Conservation (phyloP, 768 basidiomycete genomes). For the Gloeophyllum trabeum region DNA sequence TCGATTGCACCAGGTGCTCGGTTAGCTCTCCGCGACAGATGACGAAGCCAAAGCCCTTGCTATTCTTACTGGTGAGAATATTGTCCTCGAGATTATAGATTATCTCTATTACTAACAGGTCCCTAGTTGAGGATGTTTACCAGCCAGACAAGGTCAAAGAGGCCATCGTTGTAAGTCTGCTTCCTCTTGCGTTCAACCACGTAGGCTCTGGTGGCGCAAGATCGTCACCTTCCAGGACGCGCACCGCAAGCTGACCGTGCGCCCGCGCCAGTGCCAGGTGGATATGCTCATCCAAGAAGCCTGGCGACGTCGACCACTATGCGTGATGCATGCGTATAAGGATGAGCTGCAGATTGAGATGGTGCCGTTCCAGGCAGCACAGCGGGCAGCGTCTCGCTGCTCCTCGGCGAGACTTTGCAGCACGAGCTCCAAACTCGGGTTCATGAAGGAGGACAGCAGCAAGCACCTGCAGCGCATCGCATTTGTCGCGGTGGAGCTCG, state of each 20-base stretch:
- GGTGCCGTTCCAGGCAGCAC: constrained; percentile 97
- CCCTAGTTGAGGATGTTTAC: constrained; percentile 80
- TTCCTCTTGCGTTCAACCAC: background rate
- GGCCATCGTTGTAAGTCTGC: constrained; percentile 70
- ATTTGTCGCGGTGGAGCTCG: constrained; percentile 85
- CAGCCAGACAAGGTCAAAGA: constrained; percentile 78
- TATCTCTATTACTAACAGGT: background rate
- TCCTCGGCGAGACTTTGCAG: constrained; percentile 83
- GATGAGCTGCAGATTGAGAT: constrained; percentile 93
- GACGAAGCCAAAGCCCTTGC: constrained; percentile 83
- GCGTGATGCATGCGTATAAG: constrained; percentile 88
- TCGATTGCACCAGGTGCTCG: constrained; percentile 63
- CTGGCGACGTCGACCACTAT: constrained; percentile 86
- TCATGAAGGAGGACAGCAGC: constrained; percentile 71
- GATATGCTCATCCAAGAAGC: constrained; percentile 99
- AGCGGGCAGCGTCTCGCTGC: constrained; percentile 86
- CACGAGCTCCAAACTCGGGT: constrained; percentile 67
- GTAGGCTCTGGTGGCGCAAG: constrained; percentile 88
- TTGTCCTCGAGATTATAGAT: background rate
- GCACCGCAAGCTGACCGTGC: constrained; percentile 94
- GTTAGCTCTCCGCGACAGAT: constrained; percentile 76
- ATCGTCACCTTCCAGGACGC: constrained; percentile 99
- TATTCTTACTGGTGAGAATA: constrained; percentile 62
- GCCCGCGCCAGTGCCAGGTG: constrained; percentile 88
- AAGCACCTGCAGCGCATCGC: constrained; percentile 76